Base-by-base conservation (phyloP, 225 moss, liverwort and hornwort genomes). In the Pseudoscleropodium purum region DNA sequence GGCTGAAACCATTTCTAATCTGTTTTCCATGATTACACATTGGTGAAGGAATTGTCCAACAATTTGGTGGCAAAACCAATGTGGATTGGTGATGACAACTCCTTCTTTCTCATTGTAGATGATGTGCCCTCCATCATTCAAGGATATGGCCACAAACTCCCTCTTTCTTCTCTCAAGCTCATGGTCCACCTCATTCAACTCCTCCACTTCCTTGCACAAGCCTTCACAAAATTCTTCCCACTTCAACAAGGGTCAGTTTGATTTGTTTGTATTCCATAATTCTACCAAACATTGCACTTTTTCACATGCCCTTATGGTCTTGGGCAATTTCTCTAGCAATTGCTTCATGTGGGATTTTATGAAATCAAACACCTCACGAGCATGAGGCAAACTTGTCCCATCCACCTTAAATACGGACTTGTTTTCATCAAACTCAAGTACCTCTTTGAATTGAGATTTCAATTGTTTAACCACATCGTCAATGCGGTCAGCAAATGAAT, bases 41-140 rank as follows among this genome's bases (percentile, higher is more conserved):
- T 13, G 34, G 34, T 84, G 17, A 2, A 91, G 79, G 4, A 91
- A 84, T 11, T 90, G 37, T 16, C 87, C 90, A 63, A 88, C 57
- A 2, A 90, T 88, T 8, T 90, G 29, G 16, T 90, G 90, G 7
- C 79, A 90, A 63, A 90, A 90, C 84, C 90, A 90, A 80, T 90
- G 90, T 37, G 79, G 87, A 23, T 90, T 54, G 2, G 79, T 90
- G 13, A 90, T 88, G 43, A 88, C 26, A 49, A 26, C n/a, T 77
- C 76, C 79, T 79, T 21, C 84, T 79, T 36, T 79, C 37, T 81
- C 81, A 18, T 81, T 81, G 41, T 41, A 69, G 24, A 69, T 69
- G n/a, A 69, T 19, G 7, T 69, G 69, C 24, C 39, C 39, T 24
- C 69, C n/a, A 72, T 90, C 90, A 62, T 84, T 52, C 36, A 90